Conservation (phyloP, 148 eudicot species). For the Cornus suecica region DNA sequence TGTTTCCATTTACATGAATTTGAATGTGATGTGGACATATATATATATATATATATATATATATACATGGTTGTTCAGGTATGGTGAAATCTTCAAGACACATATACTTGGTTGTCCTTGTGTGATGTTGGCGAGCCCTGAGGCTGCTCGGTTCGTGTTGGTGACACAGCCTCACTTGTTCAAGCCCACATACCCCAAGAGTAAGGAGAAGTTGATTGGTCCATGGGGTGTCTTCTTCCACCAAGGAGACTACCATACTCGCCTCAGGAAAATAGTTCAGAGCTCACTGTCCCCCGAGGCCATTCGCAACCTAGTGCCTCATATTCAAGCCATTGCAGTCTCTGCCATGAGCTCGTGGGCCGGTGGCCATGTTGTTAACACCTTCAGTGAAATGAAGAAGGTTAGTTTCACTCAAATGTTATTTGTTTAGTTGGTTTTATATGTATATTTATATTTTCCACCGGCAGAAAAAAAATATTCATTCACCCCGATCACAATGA, state of each 20-base stretch:
- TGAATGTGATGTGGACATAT: neutral
- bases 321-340: slow-evolving; percentile 32
- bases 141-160: slow-evolving; percentile 45
- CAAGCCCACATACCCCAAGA: slow-evolving; percentile 57
- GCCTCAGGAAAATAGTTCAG: slow-evolving; percentile 46
- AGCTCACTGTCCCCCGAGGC: slow-evolving; percentile 39
- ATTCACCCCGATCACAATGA: too few relatives aligned
- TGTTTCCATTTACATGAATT: neutral
- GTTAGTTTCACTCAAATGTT: slow-evolving; percentile 23
- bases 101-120: slow-evolving; percentile 48
- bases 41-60: too few relatives aligned
- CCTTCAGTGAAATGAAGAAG: slow-evolving; percentile 55
- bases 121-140: slow-evolving; percentile 59
- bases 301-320: slow-evolving; percentile 21
- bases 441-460: too few relatives aligned
- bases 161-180: slow-evolving; percentile 43
- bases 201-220: slow-evolving; percentile 54
- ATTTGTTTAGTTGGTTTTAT: neutral
- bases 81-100: slow-evolving; percentile 63
- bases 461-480: too few relatives aligned
- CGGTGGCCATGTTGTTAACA: slow-evolving; percentile 30
- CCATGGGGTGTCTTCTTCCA: slow-evolving; percentile 50
- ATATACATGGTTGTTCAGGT: slow-evolving; percentile 30
- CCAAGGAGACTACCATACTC: slow-evolving; percentile 47
- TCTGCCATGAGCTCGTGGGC: slow-evolving; percentile 38